A percentile compares a stretch with the other conserved stretches of the same genome.
Conservation (phyloP, 495 filamentous ascomycete species). For the Penicillium tannophilum region DNA sequence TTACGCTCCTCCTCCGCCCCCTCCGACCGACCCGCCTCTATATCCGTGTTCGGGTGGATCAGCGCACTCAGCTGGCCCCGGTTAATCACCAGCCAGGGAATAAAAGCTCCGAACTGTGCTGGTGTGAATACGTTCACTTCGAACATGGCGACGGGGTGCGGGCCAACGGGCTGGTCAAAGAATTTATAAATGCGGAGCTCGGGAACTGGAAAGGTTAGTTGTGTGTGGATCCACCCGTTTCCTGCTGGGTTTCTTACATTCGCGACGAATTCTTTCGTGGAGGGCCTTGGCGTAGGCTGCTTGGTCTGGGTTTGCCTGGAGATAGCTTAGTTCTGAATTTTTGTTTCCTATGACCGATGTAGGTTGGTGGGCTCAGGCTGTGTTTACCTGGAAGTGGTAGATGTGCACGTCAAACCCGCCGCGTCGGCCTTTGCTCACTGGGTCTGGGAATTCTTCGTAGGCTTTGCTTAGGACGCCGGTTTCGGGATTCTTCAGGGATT, state of each 20-base stretch:
- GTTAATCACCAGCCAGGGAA: slow-evolving; percentile 82
- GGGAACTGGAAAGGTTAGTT: slow-evolving; percentile 57
- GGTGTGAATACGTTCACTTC: slow-evolving; percentile 89
- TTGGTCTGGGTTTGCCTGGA: slow-evolving; percentile 61
- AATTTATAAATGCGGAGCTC: slow-evolving; percentile 81
- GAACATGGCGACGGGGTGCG: slow-evolving; percentile 84
- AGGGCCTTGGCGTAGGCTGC: slow-evolving; percentile 66
- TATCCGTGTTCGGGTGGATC: slow-evolving; percentile 77
- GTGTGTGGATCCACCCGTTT: neutral
- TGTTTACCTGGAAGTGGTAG: slow-evolving; percentile 63
- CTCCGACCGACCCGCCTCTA: slow-evolving; percentile 9
- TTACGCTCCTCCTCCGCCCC: slow-evolving; percentile 57
- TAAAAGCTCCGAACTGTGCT: slow-evolving; percentile 83
- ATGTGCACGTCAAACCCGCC: slow-evolving; percentile 80
- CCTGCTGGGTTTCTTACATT: slow-evolving; percentile 57
- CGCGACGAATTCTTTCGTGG: slow-evolving; percentile 74
- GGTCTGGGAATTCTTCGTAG: slow-evolving; percentile 66
- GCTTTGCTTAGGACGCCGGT: slow-evolving; percentile 59
- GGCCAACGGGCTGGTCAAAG: slow-evolving; percentile 77
- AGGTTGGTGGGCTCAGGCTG: neutral
- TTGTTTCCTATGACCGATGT: neutral
- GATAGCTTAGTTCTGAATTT: neutral
- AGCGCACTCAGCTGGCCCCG: slow-evolving; percentile 79
- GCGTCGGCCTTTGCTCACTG: slow-evolving; percentile 59
- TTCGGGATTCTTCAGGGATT: slow-evolving; percentile 62